Conservation (phyloP, 2,329 filamentous ascomycete species). For the Ascochyta lentis region DNA sequence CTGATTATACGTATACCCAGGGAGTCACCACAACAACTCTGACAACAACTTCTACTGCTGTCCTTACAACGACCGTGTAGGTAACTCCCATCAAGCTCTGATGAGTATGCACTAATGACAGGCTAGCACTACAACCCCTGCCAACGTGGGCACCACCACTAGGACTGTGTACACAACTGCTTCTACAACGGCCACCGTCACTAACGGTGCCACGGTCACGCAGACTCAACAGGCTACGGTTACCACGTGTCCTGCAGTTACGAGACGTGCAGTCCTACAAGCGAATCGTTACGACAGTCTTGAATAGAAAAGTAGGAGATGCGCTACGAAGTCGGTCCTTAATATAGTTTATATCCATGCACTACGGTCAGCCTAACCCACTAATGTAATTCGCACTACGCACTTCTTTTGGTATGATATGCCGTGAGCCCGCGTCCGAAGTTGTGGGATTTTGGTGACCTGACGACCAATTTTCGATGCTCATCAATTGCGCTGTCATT, state of each 20-base stretch:
- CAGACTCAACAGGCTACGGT: slow-evolving; percentile 1
- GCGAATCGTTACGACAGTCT: not conserved
- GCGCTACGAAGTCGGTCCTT: not conserved
- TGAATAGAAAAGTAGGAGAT: not conserved
- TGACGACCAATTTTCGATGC: not conserved
- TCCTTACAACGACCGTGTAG: slow-evolving; percentile 5
- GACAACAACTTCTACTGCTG: slow-evolving; percentile 5
- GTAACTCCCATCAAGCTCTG: not conserved
- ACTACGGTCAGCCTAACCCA: not conserved
- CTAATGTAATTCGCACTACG: not conserved
- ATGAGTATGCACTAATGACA: not conserved
- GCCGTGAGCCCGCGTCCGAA: too few species aligned
- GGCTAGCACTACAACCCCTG: slow-evolving; percentile 5
- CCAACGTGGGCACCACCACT: slow-evolving; percentile 7
- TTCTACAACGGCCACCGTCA: slow-evolving; percentile 4
- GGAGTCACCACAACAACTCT: slow-evolving; percentile 2
- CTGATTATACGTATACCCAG: slow-evolving; percentile 14
- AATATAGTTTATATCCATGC: not conserved
- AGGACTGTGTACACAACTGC: slow-evolving; percentile 6
- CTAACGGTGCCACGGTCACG: not conserved
- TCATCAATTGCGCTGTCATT: not conserved
- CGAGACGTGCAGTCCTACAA: not conserved
- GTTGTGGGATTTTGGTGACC: too few species aligned
- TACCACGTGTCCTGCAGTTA: slow-evolving; percentile 8
- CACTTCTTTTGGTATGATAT: too few species aligned